phyloP scores from a whole-genome alignment of 75 land plant genomes.

The Chamaecyparis obtusa region DNA sequence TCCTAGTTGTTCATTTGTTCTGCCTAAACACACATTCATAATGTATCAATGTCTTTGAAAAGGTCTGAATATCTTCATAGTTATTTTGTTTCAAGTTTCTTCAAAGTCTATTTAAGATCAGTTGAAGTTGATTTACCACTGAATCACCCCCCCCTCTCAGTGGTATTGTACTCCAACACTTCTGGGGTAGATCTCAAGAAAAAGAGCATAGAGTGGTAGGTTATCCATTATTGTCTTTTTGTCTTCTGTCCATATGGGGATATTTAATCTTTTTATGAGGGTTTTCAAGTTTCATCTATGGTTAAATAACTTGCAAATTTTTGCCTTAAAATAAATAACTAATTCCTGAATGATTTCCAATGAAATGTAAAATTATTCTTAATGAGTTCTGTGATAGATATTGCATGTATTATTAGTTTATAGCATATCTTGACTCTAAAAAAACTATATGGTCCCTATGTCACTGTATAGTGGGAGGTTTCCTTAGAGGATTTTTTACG shows the following conservation, averaged over 20 bases:
- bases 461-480: neutral
- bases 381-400: neutral
- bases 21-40: no score
- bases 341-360: neutral
- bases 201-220: neutral
- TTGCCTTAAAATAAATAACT: neutral
- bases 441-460: neutral
- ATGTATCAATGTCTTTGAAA: no score
- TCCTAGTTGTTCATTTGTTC: no score
- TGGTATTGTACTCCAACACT: no score
- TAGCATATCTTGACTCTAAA: neutral
- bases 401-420: neutral
- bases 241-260: neutral
- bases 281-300: neutral
- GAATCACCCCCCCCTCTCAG: no score
- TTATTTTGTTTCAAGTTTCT: no score
- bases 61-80: no score
- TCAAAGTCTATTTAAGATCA: no score
- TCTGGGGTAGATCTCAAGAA: neutral
- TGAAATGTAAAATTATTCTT: neutral
- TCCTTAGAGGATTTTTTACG: neutral
- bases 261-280: neutral
- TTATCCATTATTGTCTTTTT: neutral
- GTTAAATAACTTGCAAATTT: neutral
- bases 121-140: no score